Conservation (phyloP, 2,329 filamentous ascomycete genomes). For the Colletotrichum abscissum region DNA sequence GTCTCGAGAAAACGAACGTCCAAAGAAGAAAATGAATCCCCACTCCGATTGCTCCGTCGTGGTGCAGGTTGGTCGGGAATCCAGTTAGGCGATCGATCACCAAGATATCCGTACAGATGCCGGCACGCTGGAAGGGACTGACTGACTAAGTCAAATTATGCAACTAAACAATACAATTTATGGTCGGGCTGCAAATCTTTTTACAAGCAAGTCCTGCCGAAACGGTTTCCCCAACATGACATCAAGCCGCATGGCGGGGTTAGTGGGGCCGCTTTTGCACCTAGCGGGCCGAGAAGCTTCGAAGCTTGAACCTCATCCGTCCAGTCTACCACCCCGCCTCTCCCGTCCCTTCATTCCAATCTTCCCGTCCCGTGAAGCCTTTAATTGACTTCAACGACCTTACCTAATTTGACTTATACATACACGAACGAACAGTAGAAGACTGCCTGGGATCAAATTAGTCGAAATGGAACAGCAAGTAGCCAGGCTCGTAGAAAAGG, state of each 20-base stretch:
- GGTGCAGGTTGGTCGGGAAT: background rate
- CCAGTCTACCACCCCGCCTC: background rate
- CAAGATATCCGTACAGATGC: background rate
- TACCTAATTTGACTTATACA: no score
- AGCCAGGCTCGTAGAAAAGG: constrained; percentile 75
- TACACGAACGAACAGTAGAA: background rate
- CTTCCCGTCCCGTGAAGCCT: background rate
- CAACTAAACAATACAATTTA: background rate
- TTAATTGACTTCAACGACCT: background rate
- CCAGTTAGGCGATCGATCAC: background rate
- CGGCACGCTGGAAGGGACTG: background rate
- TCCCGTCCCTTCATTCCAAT: background rate
- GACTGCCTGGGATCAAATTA: background rate
- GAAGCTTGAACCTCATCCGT: background rate
- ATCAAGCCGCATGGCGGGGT: constrained; percentile 36
- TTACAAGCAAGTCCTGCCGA: constrained; percentile 32
- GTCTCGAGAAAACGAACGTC: background rate
- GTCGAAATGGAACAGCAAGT: constrained; percentile 81
- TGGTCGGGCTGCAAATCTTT: background rate
- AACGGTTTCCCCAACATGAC: constrained; percentile 24
- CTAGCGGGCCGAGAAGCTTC: constrained; percentile 10
- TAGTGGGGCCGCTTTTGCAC: constrained; percentile 12
- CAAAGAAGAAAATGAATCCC: background rate
- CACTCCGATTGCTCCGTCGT: background rate
- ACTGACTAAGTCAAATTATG: background rate